phyloP scores from a whole-genome alignment of 2,329 filamentous ascomycete genomes.

The Colletotrichum lini region DNA sequence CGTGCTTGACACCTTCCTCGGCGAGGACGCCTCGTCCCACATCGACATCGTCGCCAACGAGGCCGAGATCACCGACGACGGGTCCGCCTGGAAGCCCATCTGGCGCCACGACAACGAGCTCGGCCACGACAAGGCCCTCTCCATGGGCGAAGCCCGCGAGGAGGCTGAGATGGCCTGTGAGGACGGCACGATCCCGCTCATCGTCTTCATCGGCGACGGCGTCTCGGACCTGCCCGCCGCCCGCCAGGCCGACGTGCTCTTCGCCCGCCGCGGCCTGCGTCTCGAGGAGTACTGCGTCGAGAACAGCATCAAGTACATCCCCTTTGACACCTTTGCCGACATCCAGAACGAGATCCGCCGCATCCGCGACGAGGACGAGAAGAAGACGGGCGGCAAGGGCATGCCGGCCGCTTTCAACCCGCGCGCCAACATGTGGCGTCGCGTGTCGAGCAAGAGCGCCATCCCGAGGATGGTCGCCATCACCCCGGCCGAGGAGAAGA shows the following conservation, averaged over 20 bases:
- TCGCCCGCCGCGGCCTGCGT: slow-evolving; percentile 74
- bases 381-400: slow-evolving; percentile 72
- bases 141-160: slow-evolving; percentile 72
- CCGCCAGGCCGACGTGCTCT: slow-evolving; percentile 76
- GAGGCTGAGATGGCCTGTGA: slow-evolving; percentile 67
- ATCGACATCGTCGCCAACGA: slow-evolving; percentile 81
- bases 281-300: slow-evolving; percentile 78
- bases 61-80: slow-evolving; percentile 70
- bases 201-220: slow-evolving; percentile 79
- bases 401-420: slow-evolving; percentile 76
- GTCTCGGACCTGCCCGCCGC: slow-evolving; percentile 78
- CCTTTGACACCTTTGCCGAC: slow-evolving; percentile 77
- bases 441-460: slow-evolving; percentile 70
- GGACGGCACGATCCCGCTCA: slow-evolving; percentile 74
- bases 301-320: slow-evolving; percentile 71
- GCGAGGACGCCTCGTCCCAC: slow-evolving; percentile 69
- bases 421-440: slow-evolving; percentile 77
- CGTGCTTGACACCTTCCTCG: slow-evolving; percentile 76
- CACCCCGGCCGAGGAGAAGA: slow-evolving; percentile 71
- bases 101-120: slow-evolving; percentile 77
- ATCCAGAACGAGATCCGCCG: slow-evolving; percentile 72
- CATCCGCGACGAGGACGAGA: slow-evolving; percentile 72
- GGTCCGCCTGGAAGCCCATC: slow-evolving; percentile 74
- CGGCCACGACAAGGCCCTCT: slow-evolving; percentile 77
- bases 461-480: slow-evolving; percentile 55